Base-by-base conservation (phyloP, 306 rosid genomes). In the Fagus crenata region DNA sequence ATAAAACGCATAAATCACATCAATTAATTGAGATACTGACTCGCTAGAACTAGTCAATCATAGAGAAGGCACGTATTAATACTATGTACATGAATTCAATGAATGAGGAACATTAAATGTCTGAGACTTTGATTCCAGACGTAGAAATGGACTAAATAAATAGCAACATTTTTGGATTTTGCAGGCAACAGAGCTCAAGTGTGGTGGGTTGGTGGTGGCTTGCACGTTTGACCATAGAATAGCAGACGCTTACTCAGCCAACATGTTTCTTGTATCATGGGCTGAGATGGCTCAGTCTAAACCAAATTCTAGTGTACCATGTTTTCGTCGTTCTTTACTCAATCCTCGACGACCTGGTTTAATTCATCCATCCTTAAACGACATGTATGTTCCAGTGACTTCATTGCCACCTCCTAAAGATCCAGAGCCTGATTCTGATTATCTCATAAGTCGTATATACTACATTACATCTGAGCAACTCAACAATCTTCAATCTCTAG, bases 181-280 rank as follows among this genome's bases (percentile, higher is more conserved):
- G 77, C 81, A 93, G 97, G 90, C 42, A 22, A 90, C 96, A 2
- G 84, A 81, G 37, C 81, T 93, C 6, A 81, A 78, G 49, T 93
- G 98, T 65, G 96, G 98, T 5, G 96, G 96, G 1, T 35, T 90
- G 71, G 83, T 93, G 63, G 91, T 90, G 46, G 89, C 83, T 31
- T 93, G 98, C 86, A 76, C 89, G 12, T 93, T 93, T 72, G 98
- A 93, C 78, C 98, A 93, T 72, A 93, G 98, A 22, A 78, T 93
- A 15, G 89, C 98, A 0, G 98, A 90, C 75, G 96, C 93, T 4
- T 81, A 90, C 70, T 90, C 98, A 17, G 31, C 90, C 53, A 88
- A 93, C 89, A 90, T 93, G 96, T 88, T 93, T 18, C 74, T 93
- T 0, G 84, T 89, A 2, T 79, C 91, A 31, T 93, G 98, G 98